Evolutionary conservation across 2,329 filamentous ascomycete species (phyloP), one percentile per base, ranked within the genome.

Genomic region (Clarireedia paspali): DNA sequence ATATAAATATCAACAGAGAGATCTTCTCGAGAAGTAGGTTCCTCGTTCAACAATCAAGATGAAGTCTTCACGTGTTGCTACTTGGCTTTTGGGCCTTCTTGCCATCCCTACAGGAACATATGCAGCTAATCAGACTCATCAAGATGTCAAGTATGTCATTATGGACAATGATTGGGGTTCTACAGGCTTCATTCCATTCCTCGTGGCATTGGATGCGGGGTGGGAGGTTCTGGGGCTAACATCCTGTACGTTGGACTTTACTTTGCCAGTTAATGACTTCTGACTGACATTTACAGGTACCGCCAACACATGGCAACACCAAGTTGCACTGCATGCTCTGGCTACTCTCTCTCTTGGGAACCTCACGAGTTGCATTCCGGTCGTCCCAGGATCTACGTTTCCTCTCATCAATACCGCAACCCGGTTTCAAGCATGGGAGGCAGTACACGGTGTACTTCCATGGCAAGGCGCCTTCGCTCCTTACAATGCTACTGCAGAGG

Each of bases 401-500:
- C 77, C 76, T 0, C 65, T 79, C 10, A 64, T 78, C 42, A 75
- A 76, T 59, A 77, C 74, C 0, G 71, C 72, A 0, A 64, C 70
- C 40, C 68, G 73, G 0, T 74, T 76, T 64, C 68, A 72, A 51
- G 68, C 72, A 5, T 78, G 74, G 74, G 70, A 76, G 57, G 58
- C 67, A 4, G 64, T 77, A 2, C 72, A 76, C 53, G 76, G 75
- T 2, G 65, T 67, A 10, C 65, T 78, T 2, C 69, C 73, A 1
- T 78, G 73, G 73, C 63, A 76, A 63, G 75, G 76, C 10, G 74
- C 68, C 1, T 78, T 77, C 52, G 70, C 69, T 0, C 66, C 67
- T 0, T 68, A 75, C 45, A 78, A 77, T 58, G 61, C 64, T 5
- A 77, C 74, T 0, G 62, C 68, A 1, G 74, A 78, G 60, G 69